Evolutionary conservation across 1,284 basidiomycete genomes (phyloP).

Genomic region (Pterulicium gracile): DNA sequence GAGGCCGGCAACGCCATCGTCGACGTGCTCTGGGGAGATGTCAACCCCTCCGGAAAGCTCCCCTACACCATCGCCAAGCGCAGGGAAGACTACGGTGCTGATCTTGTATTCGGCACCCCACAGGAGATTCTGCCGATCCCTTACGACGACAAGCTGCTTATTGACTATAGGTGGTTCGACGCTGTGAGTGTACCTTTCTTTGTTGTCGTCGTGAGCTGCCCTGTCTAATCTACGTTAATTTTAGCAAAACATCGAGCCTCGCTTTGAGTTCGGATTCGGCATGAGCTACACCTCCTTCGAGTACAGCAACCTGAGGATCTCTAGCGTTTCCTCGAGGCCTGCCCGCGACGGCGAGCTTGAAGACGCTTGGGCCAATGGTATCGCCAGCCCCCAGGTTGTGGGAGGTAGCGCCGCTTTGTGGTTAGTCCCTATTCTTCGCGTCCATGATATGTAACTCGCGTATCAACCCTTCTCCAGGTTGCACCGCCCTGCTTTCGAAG

Average conservation of each 20-base stretch:
- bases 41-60: conserved; percentile 67
- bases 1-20: conserved; percentile 71
- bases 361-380: conserved; percentile 42
- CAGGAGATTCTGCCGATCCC: conserved; percentile 39
- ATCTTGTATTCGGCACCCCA: conserved; percentile 31
- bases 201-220: background rate
- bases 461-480: too few relatives aligned
- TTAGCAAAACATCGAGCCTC: conserved; percentile 43
- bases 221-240: background rate
- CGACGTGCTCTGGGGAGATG: conserved; percentile 61
- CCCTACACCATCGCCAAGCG: conserved; percentile 77
- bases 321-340: conserved; percentile 21
- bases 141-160: conserved; percentile 61
- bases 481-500: conserved; percentile 47
- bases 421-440: conserved; percentile 17
- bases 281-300: conserved; percentile 77
- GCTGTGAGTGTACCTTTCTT: conserved; percentile 27
- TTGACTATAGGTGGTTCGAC: conserved; percentile 76
- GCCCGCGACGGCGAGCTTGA: conserved; percentile 28
- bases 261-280: conserved; percentile 77
- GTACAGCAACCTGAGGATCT: conserved; percentile 44
- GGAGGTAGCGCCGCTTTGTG: conserved; percentile 43
- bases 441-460: too few relatives aligned
- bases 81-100: conserved; percentile 53
- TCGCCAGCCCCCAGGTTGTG: conserved; percentile 27